Base-by-base conservation (phyloP, 1,284 basidiomycete genomes). In the Sanghuangporus weigelae region DNA sequence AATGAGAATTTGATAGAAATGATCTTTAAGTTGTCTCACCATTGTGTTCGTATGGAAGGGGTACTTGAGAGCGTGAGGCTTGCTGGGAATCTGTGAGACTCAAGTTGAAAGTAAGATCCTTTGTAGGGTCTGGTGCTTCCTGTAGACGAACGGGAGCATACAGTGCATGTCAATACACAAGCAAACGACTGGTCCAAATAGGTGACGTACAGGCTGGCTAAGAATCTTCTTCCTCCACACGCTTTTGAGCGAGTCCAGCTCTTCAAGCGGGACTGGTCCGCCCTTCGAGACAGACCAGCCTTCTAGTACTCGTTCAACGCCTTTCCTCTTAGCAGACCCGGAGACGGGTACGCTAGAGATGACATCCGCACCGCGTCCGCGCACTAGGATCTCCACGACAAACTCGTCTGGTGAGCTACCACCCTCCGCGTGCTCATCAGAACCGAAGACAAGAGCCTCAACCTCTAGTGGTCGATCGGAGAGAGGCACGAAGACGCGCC, bases 41-140 rank as follows among this genome's bases (percentile, higher is more conserved):
- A 77, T 91, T 85, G 69, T 95, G 93, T 4, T 82, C 90, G 71
- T 96, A 96, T 6, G 95, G 95, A 40, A 96, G 75, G 11, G 92
- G 90, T 1, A 96, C 93, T 58, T 84, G 81, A 0, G 91, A 86
- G 59, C 92, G 82, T 14, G 89, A 87, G 66, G 83, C 81, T 70
- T 89, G 86, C 72, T 97, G 95, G n/a, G 88, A 82, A 14, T 84
- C 79, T n/a, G 93, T 96, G 59, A 96, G 83, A 63, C 78, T 83
- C 31, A 97, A 81, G 73, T 96, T 96, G 81, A 97, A 97, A 0
- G 93, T 81, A 7, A 92, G 74, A 67, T 86, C 81, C 66, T 87
- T 83, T 0, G 84, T 86, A 3, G 85, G 81, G 69, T 89, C 84
- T 3, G 75, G 73, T 31, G 76, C 71, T 53, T 71, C 70, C 78